A percentile compares a stretch with the other conserved stretches of the same genome.
These are phyloP conservation scores for Backusella morwellensis DNA, from an alignment of 192 early-diverging fungal genomes.

Conservation along the genomic window DNA sequence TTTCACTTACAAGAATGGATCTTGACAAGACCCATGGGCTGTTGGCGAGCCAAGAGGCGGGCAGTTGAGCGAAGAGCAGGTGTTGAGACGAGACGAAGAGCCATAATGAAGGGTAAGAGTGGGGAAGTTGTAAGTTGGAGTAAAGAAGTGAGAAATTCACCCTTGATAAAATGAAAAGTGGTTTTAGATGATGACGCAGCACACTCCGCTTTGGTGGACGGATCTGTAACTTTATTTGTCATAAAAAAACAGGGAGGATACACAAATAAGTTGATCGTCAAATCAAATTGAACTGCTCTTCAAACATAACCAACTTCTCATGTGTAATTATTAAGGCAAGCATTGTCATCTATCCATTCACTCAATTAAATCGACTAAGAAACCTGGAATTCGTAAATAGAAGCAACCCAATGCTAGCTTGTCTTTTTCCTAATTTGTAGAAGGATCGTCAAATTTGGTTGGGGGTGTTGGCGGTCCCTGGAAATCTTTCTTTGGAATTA, in stretches of 20 bases:
- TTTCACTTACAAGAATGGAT: slow-evolving; percentile 32
- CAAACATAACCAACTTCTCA: background rate
- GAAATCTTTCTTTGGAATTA: background rate
- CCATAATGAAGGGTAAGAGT: slow-evolving; percentile 17
- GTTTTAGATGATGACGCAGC: slow-evolving; percentile 3
- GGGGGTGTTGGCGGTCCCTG: background rate
- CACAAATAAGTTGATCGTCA: background rate
- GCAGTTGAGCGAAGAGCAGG: slow-evolving; percentile 28
- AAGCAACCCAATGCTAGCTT: background rate
- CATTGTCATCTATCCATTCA: background rate
- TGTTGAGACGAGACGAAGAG: slow-evolving; percentile 27
- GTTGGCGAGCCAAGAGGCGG: slow-evolving; percentile 20
- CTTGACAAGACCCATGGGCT: slow-evolving; percentile 33
- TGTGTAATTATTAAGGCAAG: background rate
- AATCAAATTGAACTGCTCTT: background rate
- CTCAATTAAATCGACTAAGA: background rate
- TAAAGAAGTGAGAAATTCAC: slow-evolving; percentile 6
- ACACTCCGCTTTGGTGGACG: background rate
- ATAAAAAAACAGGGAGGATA: background rate
- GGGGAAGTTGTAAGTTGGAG: background rate
- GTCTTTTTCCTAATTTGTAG: background rate
- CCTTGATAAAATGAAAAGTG: background rate
- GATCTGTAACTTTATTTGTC: background rate
- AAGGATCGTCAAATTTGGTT: background rate
- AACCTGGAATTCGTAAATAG: background rate